These are phyloP conservation scores for Lecanicillium sp. DNA, from an alignment of 2,329 filamentous ascomycete genomes.

Conservation along the genomic window DNA sequence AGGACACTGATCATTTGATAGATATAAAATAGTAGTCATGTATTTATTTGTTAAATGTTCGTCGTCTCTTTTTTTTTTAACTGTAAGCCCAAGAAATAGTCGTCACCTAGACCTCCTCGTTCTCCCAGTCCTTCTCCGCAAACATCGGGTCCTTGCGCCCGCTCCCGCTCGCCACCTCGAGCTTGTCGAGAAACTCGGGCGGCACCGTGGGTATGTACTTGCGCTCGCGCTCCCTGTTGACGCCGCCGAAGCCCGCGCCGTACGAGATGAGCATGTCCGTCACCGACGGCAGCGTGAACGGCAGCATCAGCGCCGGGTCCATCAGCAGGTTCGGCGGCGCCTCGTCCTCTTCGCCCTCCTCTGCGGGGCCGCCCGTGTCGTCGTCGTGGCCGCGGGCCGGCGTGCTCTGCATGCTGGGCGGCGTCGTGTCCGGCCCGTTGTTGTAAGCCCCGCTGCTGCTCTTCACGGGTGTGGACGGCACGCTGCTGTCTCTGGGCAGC, in stretches of 20 bases:
- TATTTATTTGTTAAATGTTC: conserved; percentile 2
- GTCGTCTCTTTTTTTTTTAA: too few species aligned
- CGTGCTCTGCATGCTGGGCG: conserved; percentile 36
- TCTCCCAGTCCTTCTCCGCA: conserved; percentile 60
- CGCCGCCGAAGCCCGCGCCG: conserved; percentile 86
- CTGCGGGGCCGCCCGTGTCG: conserved; percentile 44
- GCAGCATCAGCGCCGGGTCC: conserved; percentile 86
- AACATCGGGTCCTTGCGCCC: conserved; percentile 50
- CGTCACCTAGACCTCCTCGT: conserved; percentile 57
- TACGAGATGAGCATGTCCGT: conserved; percentile 97
- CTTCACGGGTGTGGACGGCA: conserved; percentile 40
- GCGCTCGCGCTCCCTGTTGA: conserved; percentile 83
- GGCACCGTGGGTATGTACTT: conserved; percentile 97
- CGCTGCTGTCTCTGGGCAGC: conserved; percentile 29
- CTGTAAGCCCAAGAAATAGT: too few species aligned
- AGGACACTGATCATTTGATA: too few species aligned
- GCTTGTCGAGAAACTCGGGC: conserved; percentile 82
- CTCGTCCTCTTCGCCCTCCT: conserved; percentile 56
- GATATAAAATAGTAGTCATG: too few species aligned
- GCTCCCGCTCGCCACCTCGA: conserved; percentile 55
- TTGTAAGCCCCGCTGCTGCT: conserved; percentile 33
- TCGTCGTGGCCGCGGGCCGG: conserved; percentile 28
- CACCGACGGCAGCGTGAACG: conserved; percentile 89
- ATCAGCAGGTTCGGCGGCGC: conserved; percentile 70
- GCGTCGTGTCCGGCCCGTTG: conserved; percentile 35